Base-by-base conservation (phyloP, 345 rosid species). In the Gossypium stocksii region DNA sequence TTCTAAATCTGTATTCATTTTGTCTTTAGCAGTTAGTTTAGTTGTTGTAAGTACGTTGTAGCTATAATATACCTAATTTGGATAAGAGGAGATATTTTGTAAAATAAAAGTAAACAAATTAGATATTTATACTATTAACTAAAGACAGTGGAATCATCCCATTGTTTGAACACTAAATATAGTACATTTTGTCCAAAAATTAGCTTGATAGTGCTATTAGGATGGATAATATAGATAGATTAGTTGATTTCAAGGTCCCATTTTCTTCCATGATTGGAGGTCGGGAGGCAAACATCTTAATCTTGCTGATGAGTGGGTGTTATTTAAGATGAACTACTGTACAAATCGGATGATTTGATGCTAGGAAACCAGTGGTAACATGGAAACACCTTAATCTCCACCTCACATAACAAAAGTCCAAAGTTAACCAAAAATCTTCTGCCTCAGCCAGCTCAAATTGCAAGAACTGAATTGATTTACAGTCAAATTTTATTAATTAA, bases 391-490 rank as follows among this genome's bases (percentile, higher is more conserved):
- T 45, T 3, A 20, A 27, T 23, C 69, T 52, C 76, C 69, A 63
- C 56, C 44, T 15, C 79, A 71, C 62, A 82, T 17, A 78, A 78
- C 66, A 81, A 82, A 53, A 71, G 27, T 85, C 85, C 88, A 87
- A 84, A 1, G 44, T 69, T 78, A 14, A 38, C 38, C n/a, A 16
- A 72, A 68, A 75, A 67, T 34, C 80, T 52, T 61, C 48, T 68
- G 71, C 44, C 44, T 20, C 71, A 68, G 82, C 87, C 89, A 86
- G 84, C 88, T 79, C 81, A 77, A 80, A 78, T 59, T 52, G 67
- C 53, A 23, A 78, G 15, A 72, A 12, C 14, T 10, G 12, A 13
- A 25, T 14, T 25, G 65, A 6, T 27, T 27, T 60, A 27, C 14
- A 12, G 38, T 59, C 25, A 15, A 59, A 48, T n/a, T 43, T 74